Base-by-base conservation (phyloP, 2,329 filamentous ascomycete genomes). In the Endothia cerciana region DNA sequence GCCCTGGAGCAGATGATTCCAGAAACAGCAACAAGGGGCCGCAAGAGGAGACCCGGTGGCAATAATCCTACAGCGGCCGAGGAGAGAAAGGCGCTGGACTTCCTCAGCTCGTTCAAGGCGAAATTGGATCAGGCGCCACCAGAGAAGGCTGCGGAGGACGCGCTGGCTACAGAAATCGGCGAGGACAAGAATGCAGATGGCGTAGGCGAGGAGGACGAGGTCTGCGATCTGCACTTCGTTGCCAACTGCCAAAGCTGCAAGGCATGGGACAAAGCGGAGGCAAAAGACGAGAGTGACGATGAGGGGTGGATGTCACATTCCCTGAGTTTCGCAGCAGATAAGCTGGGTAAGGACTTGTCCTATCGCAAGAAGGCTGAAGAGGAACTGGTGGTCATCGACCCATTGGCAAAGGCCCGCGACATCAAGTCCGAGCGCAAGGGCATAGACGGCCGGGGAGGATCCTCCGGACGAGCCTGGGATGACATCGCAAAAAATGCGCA, bases 141-240 rank as follows among this genome's bases (percentile, higher is more conserved):
- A 63, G 76, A 80, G 68, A 81, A 79, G 70, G 76, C 78, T 43
- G 67, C 67, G 13, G 66, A 62, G 64, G 59, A 70, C 64, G 56
- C 68, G 36, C 40, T 57, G 3, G 25, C 73, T 22, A 53, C 69
- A 5, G 60, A 69, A 2, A 71, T 73, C 19, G 70, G 70, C 5
- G 74, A 70, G 33, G 71, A 73, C 49, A 73, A 74, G 15, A 74
- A 73, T 40, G 71, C 71, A 4, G 71, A 72, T 43, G 61, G 51
- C 6, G 61, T 25, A 45, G 38, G 25, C 17, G 87, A 91, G 47
- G 92, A 96, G 75, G 89, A 88, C 2, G 85, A 85, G 60, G 83
- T 96, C 4, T 99, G 95, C 74, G 95, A 98, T 76, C 80, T 99
- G 43, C 95, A 99, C 76, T 99, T 98, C 77, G 96, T 99, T 69